A percentile compares a stretch with the other conserved stretches of the same genome.
These are phyloP conservation scores for Achaetomiella virescens DNA, from an alignment of 495 filamentous ascomycete species.

Conservation along the genomic window DNA sequence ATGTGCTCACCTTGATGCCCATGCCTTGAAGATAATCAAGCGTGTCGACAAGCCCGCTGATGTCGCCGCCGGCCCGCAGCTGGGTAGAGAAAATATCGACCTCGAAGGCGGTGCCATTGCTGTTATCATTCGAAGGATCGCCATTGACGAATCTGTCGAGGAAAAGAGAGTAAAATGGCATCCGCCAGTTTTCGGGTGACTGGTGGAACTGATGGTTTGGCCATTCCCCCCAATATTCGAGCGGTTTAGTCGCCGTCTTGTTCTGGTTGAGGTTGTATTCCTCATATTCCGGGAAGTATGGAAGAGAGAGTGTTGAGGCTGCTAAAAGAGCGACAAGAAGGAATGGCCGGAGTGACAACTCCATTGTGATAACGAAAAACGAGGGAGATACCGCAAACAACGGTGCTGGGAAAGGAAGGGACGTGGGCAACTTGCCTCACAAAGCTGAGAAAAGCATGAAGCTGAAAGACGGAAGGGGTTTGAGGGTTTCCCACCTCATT, in stretches of 20 bases:
- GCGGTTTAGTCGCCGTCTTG: conserved; percentile 47
- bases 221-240: conserved; percentile 60
- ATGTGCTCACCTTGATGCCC: conserved; percentile 49
- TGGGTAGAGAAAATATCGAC: conserved; percentile 62
- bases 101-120: conserved; percentile 63
- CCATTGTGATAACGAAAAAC: conserved; percentile 1
- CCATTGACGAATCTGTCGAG: conserved; percentile 66
- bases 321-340: conserved; percentile 11
- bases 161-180: conserved; percentile 64
- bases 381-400: neutral
- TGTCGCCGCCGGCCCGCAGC: conserved; percentile 65
- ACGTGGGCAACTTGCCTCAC: conserved; percentile 4
- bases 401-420: neutral
- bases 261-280: conserved; percentile 61
- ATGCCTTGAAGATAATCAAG: conserved; percentile 70
- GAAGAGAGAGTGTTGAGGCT: conserved; percentile 29
- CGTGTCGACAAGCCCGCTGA: conserved; percentile 56
- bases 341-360: conserved; percentile 4
- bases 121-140: conserved; percentile 64
- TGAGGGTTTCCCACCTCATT: too few species aligned
- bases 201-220: conserved; percentile 46
- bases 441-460: neutral
- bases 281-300: conserved; percentile 47
- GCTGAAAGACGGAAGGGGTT: neutral
- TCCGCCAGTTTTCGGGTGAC: conserved; percentile 62